Conservation (phyloP, 306 rosid genomes). For the Arachis stenosperma region DNA sequence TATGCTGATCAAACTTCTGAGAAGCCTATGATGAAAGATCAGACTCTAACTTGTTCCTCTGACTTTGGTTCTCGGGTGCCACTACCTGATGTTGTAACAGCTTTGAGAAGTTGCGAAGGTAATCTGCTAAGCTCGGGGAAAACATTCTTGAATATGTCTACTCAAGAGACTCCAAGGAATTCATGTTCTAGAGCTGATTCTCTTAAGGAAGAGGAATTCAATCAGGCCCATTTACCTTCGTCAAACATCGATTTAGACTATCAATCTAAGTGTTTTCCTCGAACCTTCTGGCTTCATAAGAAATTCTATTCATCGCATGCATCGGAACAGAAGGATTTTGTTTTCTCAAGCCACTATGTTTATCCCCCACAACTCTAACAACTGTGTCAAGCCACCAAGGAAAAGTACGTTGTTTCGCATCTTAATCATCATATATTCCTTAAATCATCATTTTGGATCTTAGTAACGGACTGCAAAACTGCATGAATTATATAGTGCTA, state of each 20-base stretch:
- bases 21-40: conserved; percentile 54
- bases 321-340: conserved; percentile 47
- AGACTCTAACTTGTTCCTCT: conserved; percentile 50
- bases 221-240: conserved; percentile 43
- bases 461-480: background rate
- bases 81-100: conserved; percentile 48
- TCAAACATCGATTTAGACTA: conserved; percentile 44
- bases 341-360: conserved; percentile 41
- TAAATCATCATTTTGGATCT: conserved; percentile 4
- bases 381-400: conserved; percentile 35
- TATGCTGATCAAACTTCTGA: conserved; percentile 50
- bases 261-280: conserved; percentile 66
- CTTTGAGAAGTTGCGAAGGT: conserved; percentile 65
- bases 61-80: conserved; percentile 51
- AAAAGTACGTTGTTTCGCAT: conserved; percentile 39
- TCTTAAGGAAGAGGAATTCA: conserved; percentile 46
- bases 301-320: conserved; percentile 46
- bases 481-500: conserved; percentile 5
- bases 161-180: conserved; percentile 44
- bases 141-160: conserved; percentile 40
- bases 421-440: conserved; percentile 13
- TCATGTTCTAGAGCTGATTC: conserved; percentile 52
- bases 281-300: conserved; percentile 52
- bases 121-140: conserved; percentile 65
- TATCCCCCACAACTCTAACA: conserved; percentile 42